A percentile compares a stretch with the other conserved stretches of the same genome.
Evolutionary conservation across 805 yeast species (phyloP).

Genomic region (Lipomyces starkeyi): DNA sequence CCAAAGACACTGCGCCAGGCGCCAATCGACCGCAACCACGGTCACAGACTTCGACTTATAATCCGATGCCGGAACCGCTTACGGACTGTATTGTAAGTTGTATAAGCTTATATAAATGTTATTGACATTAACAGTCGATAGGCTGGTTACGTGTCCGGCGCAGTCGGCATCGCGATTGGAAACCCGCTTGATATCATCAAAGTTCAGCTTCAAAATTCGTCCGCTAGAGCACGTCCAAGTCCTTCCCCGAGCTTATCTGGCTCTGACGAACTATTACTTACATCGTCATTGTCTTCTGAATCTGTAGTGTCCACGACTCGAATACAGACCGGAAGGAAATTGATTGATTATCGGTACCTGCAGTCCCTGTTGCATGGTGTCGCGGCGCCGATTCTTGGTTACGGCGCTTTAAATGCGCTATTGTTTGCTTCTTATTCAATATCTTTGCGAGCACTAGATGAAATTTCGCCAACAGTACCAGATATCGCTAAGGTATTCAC

Average conservation of each 20-base stretch:
- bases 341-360: neutral
- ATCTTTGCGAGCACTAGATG: slow-evolving; percentile 13
- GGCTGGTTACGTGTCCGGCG: slow-evolving; percentile 42
- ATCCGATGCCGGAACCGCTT: slow-evolving; percentile 21
- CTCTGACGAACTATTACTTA: neutral
- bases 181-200: slow-evolving; percentile 41
- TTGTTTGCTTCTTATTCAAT: slow-evolving; percentile 33
- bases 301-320: neutral
- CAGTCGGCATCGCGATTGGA: slow-evolving; percentile 40
- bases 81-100: slow-evolving; percentile 25
- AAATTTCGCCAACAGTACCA: slow-evolving; percentile 11
- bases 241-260: neutral
- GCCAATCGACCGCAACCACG: too few species aligned
- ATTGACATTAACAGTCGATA: slow-evolving; percentile 4
- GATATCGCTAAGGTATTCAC: slow-evolving; percentile 24
- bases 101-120: neutral
- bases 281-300: neutral
- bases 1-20: too few species aligned
- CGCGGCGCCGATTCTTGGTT: slow-evolving; percentile 41
- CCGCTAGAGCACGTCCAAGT: neutral
- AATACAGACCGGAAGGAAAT: neutral
- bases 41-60: neutral
- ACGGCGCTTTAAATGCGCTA: slow-evolving; percentile 39
- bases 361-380: slow-evolving; percentile 35
- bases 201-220: slow-evolving; percentile 37